Base-by-base conservation (phyloP, 2,329 filamentous ascomycete genomes). In the Sporothrix schenckii region DNA sequence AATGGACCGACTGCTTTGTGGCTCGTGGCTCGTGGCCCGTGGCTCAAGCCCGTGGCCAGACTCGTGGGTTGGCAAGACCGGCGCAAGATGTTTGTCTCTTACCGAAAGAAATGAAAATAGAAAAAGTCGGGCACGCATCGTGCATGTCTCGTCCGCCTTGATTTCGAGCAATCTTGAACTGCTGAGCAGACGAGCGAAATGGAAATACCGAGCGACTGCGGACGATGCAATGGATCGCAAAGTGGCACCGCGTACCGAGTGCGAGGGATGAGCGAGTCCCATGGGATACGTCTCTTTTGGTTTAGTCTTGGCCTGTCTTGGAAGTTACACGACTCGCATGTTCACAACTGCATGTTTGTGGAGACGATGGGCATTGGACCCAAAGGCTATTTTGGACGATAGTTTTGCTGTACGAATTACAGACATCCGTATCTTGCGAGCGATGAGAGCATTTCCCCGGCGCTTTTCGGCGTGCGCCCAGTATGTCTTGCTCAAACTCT, bases 311-410 rank as follows among this genome's bases (percentile, higher is more conserved):
- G n/a, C 10, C 5, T 21, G 13, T 49, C 60, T 49, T 49, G 21
- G 21, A 49, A 30, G 21, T 21, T 39, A 27, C n/a, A 39, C 27
- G 34, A 56, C 34, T 5, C 34, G 4, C 6, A 34, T 34, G 34
- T 34, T 4, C 41, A 16, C 41, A 10, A 13, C 30, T 49, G 60
- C 41, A 49, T 16, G 41, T 11, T 24, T 10, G 60, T 30, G 60
- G 60, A 49, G 60, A 65, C 41, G 41, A 53, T 6, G 47, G 21
- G 34, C 34, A 61, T 44, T 44, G 56, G 58, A 9, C n/a, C 58
- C 24, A 47, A 63, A 63, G 58, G 58, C 39, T 27, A 27, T 47
- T 34, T 47, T 63, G 21, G 39, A 61, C n/a, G 10, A 34, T n/a
- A 27, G n/a, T 16, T 44, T 16, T 44, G 34, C 34, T 44, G 41